Evolutionary conservation across 371 early-diverging fungal genomes (phyloP).

Genomic region (Mucor plumbeus): DNA sequence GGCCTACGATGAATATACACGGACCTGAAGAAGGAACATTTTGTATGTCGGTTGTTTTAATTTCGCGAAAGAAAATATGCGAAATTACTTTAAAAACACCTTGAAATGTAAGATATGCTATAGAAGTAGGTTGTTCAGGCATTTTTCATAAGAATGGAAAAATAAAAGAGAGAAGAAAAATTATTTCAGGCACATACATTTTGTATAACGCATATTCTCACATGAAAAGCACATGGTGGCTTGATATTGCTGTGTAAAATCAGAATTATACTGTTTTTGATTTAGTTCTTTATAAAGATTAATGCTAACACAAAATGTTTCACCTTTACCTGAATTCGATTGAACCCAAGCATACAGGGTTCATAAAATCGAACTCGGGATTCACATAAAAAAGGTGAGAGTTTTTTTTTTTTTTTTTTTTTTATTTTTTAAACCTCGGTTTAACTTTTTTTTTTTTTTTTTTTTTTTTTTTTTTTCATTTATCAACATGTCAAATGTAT

Average conservation of each 20-base stretch:
- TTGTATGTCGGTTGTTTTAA: conserved; percentile 84
- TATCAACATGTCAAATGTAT: not conserved
- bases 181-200: conserved; percentile 13
- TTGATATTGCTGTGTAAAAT: not conserved
- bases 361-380: not conserved
- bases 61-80: conserved; percentile 88
- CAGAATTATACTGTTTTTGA: not conserved
- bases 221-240: conserved; percentile 15
- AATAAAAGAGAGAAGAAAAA: not conserved
- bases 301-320: not conserved
- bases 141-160: not conserved
- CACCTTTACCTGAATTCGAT: not conserved
- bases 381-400: not conserved
- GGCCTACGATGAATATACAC: conserved; percentile 93
- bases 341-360: not conserved
- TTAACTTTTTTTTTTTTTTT: not conserved
- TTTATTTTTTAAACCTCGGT: conserved; percentile 2
- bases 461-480: too few relatives aligned
- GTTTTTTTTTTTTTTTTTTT: not conserved
- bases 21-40: conserved; percentile 85
- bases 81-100: conserved; percentile 59
- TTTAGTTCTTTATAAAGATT: not conserved
- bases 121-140: not conserved
- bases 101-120: conserved; percentile 12
- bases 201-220: not conserved